Base-by-base conservation (phyloP, 768 basidiomycete genomes). In the Lactarius deliciosus region DNA sequence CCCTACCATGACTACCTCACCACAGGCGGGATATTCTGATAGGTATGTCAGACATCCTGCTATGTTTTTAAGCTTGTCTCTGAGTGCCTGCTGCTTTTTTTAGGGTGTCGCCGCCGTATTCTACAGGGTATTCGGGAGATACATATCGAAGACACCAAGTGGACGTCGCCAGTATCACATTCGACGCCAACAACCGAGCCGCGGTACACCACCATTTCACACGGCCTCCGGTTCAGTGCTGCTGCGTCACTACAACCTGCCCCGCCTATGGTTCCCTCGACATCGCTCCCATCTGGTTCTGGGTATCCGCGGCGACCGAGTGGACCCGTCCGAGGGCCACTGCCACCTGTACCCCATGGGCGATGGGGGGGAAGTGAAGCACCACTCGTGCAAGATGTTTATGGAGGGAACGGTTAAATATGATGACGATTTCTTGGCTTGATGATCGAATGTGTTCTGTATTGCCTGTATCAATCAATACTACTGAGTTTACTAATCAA, bases 341-440 rank as follows among this genome's bases (percentile, higher is more conserved):
- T 64, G 20, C 62, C 66, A 30, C 54, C 53, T 7, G 43, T 40
- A 53, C 66, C 66, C 34, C 32, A 60, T 11, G 5, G 25, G 10
- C 50, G 38, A 22, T 69, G 69, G 69, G 41, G 53, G 20, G 54
- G 45, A 41, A 68, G 63, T 11, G 56, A 69, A 7, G 8, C 63
- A 34, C 69, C 61, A 54, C 22, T 69, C 5, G 38, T 68, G 22
- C 40, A 68, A 40, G 66, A 69, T 47, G 10, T 64, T n/a, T 68
- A 68, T 60, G 25, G 45, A 45, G 64, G 36, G 2, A 20, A 54
- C 32, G 56, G 36, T 50, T 68, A 36, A 63, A 30, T 10, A 34
- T 11, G 36, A 34, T 18, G 32, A 36, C n/a, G 34, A 34, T 34
- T 32, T 57, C 34, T 30, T 57, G 34, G 56, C 56, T 57, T n/a